A percentile compares a stretch with the other conserved stretches of the same genome.
Evolutionary conservation across 2,329 filamentous ascomycete genomes (phyloP).

Genomic region (Xylogone sp.): DNA sequence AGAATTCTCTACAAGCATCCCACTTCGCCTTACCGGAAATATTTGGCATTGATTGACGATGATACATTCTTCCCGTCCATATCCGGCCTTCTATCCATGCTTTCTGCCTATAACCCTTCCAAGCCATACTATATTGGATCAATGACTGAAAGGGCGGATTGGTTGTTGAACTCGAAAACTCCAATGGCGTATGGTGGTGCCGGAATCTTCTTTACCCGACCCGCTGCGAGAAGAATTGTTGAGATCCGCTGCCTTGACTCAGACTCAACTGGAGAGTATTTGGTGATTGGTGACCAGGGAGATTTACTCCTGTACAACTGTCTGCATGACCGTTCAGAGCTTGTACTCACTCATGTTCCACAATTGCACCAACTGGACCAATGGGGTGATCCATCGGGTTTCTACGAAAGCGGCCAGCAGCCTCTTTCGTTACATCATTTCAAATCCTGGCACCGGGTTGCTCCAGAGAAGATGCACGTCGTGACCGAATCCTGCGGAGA

Average conservation of each 20-base stretch:
- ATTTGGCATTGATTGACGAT: constrained; percentile 27
- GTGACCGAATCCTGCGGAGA: constrained; percentile 28
- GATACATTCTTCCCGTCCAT: constrained; percentile 28
- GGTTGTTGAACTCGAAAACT: constrained; percentile 19
- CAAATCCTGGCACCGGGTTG: constrained; percentile 26
- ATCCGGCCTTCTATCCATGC: constrained; percentile 21
- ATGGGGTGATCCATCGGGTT: constrained; percentile 26
- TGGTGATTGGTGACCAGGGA: constrained; percentile 22
- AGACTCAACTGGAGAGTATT: constrained; percentile 15
- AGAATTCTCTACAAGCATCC: constrained; percentile 50
- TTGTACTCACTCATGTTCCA: constrained; percentile 22
- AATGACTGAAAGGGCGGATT: constrained; percentile 27
- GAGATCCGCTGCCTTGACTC: constrained; percentile 21
- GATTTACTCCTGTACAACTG: constrained; percentile 28
- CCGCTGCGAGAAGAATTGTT: constrained; percentile 16
- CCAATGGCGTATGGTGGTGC: constrained; percentile 28
- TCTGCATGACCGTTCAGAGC: constrained; percentile 20
- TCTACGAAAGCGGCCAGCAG: constrained; percentile 26
- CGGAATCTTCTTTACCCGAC: constrained; percentile 25
- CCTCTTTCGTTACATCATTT: constrained; percentile 26
- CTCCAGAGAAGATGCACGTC: constrained; percentile 18
- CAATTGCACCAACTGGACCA: constrained; percentile 25
- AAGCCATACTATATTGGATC: constrained; percentile 28
- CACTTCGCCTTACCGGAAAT: constrained; percentile 18
- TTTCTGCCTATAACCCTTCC: constrained; percentile 26